Conservation (phyloP, 257 asterid species). For the Rauvolfia tetraphylla region DNA sequence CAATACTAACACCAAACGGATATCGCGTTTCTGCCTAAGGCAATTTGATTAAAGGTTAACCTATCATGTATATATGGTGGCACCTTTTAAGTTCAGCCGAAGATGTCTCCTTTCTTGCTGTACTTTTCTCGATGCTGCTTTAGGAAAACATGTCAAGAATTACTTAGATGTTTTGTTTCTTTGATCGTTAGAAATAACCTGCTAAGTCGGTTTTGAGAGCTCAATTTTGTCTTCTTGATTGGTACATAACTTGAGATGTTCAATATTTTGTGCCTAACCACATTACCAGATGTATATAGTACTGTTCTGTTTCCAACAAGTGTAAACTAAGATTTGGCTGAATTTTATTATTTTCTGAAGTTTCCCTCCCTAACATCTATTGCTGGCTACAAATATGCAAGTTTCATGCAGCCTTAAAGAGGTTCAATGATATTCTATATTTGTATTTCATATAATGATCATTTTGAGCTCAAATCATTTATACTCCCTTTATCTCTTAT, state of each 20-base stretch:
- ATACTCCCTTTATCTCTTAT: too few relatives aligned
- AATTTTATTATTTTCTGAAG: too few relatives aligned
- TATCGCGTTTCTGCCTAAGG: background rate
- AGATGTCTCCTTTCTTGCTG: background rate
- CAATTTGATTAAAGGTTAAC: background rate
- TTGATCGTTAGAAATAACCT: background rate
- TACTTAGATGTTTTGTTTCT: background rate
- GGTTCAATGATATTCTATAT: too few relatives aligned
- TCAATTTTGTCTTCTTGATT: conserved; percentile 11
- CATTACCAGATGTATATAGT: background rate
- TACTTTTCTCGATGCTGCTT: background rate
- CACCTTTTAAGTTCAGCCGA: background rate
- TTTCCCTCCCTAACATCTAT: background rate
- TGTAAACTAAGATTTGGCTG: background rate
- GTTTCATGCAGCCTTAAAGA: too few relatives aligned
- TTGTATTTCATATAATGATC: too few relatives aligned
- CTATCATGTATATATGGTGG: conserved; percentile 7
- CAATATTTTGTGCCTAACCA: background rate
- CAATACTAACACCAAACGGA: background rate
- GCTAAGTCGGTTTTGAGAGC: background rate
- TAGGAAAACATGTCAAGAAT: background rate
- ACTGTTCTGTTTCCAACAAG: background rate
- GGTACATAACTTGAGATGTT: background rate
- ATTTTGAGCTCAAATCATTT: too few relatives aligned
- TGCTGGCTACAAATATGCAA: too few relatives aligned